Evolutionary conservation across 106 monocot species (phyloP), one percentile per base, ranked within the genome.

Genomic region (Acorus calamus): DNA sequence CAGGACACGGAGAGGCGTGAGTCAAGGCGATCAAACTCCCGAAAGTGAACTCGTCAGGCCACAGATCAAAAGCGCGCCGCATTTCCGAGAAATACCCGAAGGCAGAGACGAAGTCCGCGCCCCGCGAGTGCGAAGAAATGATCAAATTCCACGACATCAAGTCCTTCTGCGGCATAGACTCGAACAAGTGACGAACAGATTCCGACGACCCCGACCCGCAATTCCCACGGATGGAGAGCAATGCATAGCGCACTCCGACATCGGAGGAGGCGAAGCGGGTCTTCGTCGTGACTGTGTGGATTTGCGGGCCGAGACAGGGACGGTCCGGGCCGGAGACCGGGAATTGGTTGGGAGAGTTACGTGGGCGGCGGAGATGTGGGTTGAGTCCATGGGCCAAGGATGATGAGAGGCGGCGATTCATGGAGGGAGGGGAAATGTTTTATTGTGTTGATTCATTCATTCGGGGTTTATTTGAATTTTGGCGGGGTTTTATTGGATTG

Each of bases 201-300:
- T 10, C 44, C 0, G 66, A 11, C 7, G 83, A 69, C 51, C 55
- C 72, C 53, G 77, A 56, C 10, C 50, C 64, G 55, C 84, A 88
- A 59, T 67, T 68, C 28, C 93, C 89, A 52, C 89, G 89, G 89
- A 86, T 86, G 0, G 81, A 81, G 42, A 94, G 76, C 59, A 94
- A 58, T 3, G 86, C 78, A 60, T 86, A 89, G 53, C 80, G 83
- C 3, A 86, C 86, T 1, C 28, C 28, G 28, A 28, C 28, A 28
- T 28, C 28, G 28, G 28, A 28, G 28, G 28, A 28, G 28, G 28
- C 0, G 28, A 28, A 28, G 28, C 28, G 28, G 28, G 28, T 28
- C 28, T 28, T 28, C 28, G 28, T 28, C 28, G 28, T 28, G 28
- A 28, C 28, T 28, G 28, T 1, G 28, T 28, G 28, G 28, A 28